These are phyloP conservation scores for Boletus sp. DNA, from an alignment of 768 basidiomycete species.

Conservation along the genomic window DNA sequence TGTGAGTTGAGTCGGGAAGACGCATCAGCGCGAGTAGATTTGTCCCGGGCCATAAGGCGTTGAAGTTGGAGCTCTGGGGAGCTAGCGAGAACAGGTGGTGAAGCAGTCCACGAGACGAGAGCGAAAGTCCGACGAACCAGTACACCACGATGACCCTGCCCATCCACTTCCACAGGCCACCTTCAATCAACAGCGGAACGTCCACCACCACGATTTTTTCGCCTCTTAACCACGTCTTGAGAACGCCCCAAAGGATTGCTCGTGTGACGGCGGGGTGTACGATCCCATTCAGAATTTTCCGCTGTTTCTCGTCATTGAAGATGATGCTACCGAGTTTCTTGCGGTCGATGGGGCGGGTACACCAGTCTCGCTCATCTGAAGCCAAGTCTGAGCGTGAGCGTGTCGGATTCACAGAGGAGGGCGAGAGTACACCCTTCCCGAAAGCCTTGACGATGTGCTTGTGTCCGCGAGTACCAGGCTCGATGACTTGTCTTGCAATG, in stretches of 20 bases:
- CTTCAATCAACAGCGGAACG: constrained; percentile 89
- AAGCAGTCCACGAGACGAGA: not conserved
- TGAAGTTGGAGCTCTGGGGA: constrained; percentile 80
- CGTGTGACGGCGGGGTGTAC: constrained; percentile 88
- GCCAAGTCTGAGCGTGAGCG: not conserved
- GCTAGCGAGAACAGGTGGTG: constrained; percentile 36
- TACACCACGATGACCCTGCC: constrained; percentile 86
- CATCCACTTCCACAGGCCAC: constrained; percentile 78
- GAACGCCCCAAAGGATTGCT: constrained; percentile 67
- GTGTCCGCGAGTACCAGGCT: constrained; percentile 76
- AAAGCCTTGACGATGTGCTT: constrained; percentile 64
- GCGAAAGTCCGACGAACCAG: constrained; percentile 53
- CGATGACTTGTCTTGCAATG: constrained; percentile 80
- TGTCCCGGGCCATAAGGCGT: constrained; percentile 76
- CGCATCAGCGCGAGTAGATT: constrained; percentile 63
- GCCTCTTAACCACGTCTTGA: constrained; percentile 73
- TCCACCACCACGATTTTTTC: constrained; percentile 81
- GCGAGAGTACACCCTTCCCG: constrained; percentile 61
- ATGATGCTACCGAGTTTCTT: constrained; percentile 80
- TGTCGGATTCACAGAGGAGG: constrained; percentile 11
- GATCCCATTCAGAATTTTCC: constrained; percentile 75
- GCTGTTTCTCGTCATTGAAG: constrained; percentile 71
- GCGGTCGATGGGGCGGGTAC: constrained; percentile 74
- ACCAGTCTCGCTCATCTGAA: constrained; percentile 6
- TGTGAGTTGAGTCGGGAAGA: constrained; percentile 74